These are phyloP conservation scores for Dryadomyces quercus-mongolicae DNA, from an alignment of 2,329 filamentous ascomycete genomes.

Conservation along the genomic window DNA sequence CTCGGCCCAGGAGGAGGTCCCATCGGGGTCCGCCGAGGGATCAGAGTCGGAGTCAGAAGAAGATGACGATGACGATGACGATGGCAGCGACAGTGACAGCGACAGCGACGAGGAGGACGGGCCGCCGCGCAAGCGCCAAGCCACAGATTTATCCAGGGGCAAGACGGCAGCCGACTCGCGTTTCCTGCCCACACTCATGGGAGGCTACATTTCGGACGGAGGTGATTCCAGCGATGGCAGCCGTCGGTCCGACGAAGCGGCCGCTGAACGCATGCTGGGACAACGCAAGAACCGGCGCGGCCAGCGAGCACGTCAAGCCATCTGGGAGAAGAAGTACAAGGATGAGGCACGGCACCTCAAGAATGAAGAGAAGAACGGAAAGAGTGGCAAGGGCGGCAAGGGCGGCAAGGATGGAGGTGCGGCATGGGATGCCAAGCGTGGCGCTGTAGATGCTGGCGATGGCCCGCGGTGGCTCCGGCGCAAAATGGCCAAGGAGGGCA, in stretches of 20 bases:
- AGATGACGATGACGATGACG: background rate
- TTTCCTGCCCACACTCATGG: slow-evolving; percentile 67
- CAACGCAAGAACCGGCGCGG: slow-evolving; percentile 58
- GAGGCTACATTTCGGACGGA: slow-evolving; percentile 67
- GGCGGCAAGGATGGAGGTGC: slow-evolving; percentile 19
- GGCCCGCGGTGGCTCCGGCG: slow-evolving; percentile 31
- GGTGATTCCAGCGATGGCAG: slow-evolving; percentile 67
- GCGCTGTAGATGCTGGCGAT: slow-evolving; percentile 35
- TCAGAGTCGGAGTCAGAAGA: slow-evolving; percentile 2
- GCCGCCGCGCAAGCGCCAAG: slow-evolving; percentile 6
- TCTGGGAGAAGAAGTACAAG: slow-evolving; percentile 73
- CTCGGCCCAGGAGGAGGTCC: background rate
- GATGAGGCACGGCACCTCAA: slow-evolving; percentile 55
- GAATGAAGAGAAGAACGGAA: slow-evolving; percentile 19
- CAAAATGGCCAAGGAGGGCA: slow-evolving; percentile 1
- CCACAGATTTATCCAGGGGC: background rate
- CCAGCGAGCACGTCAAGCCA: slow-evolving; percentile 64
- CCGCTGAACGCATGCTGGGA: slow-evolving; percentile 30
- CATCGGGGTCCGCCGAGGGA: too few species aligned
- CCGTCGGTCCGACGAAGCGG: slow-evolving; percentile 54
- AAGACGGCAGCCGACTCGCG: slow-evolving; percentile 27
- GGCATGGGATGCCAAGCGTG: slow-evolving; percentile 47
- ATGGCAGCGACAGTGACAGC: background rate
- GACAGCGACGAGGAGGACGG: background rate
- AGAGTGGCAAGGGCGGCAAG: slow-evolving; percentile 16